phyloP scores from a whole-genome alignment of 1,284 basidiomycete species.

The Binderoboletus segoi region DNA sequence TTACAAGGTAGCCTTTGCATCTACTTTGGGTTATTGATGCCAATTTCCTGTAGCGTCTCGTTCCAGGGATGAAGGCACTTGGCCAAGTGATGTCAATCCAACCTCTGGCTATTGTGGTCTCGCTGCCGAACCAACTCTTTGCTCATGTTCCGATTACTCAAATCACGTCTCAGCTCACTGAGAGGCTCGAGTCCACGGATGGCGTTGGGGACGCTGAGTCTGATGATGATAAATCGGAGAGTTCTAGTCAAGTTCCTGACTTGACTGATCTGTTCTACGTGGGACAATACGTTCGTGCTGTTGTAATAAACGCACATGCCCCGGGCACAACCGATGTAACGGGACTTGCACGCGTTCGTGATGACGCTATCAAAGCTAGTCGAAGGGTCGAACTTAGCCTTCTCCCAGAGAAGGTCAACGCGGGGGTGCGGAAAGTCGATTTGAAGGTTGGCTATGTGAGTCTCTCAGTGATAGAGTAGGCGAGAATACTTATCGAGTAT shows the following conservation, averaged over 20 bases:
- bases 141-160: slow-evolving; percentile 96
- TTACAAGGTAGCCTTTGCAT: slow-evolving; percentile 70
- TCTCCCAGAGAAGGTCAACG: slow-evolving; percentile 85
- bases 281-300: slow-evolving; percentile 86
- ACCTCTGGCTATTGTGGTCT: slow-evolving; percentile 89
- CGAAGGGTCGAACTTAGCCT: slow-evolving; percentile 88
- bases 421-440: slow-evolving; percentile 79
- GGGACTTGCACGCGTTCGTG: slow-evolving; percentile 60
- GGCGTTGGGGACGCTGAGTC: slow-evolving; percentile 47
- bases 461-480: slow-evolving; percentile 15
- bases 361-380: slow-evolving; percentile 68
- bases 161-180: slow-evolving; percentile 84
- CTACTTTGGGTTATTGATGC: background rate
- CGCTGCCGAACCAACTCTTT: slow-evolving; percentile 93
- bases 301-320: slow-evolving; percentile 70
- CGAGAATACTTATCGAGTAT: slow-evolving; percentile 3
- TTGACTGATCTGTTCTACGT: slow-evolving; percentile 76
- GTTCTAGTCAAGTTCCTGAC: slow-evolving; percentile 55
- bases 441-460: slow-evolving; percentile 75
- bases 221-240: slow-evolving; percentile 46
- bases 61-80: slow-evolving; percentile 84
- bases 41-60: slow-evolving; percentile 61
- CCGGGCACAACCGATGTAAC: slow-evolving; percentile 61
- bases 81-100: slow-evolving; percentile 87
- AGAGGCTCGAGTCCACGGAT: slow-evolving; percentile 64